Conservation (phyloP, 2,329 filamentous ascomycete species). For the Trichoderma sp. region DNA sequence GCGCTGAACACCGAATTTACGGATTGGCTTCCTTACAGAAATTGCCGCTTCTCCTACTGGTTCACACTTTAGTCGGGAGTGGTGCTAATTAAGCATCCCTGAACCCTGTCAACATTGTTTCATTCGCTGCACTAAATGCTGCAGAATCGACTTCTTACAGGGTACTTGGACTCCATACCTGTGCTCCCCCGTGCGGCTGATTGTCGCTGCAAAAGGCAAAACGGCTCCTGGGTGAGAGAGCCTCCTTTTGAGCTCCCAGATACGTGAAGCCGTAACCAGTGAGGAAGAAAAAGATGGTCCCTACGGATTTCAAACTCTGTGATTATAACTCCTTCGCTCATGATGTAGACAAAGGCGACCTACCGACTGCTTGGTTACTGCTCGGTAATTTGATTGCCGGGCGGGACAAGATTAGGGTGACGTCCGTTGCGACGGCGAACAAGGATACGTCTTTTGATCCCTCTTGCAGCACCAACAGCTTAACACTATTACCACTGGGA, state of each 20-base stretch:
- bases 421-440: slow-evolving; percentile 10
- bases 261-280: not conserved
- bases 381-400: not conserved
- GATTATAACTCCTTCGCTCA: not conserved
- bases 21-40: not conserved
- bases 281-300: not conserved
- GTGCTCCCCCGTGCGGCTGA: not conserved
- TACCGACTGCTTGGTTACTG: not conserved
- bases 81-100: slow-evolving; percentile 13
- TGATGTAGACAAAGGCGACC: not conserved
- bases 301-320: not conserved
- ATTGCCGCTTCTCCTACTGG: not conserved
- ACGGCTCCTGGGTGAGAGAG: not conserved
- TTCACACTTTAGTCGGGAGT: not conserved
- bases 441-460: not conserved
- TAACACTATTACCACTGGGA: not conserved
- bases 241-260: not conserved
- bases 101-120: slow-evolving; percentile 9
- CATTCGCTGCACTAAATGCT: not conserved
- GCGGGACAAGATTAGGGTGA: slow-evolving; percentile 6
- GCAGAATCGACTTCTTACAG: not conserved
- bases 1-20: not conserved
- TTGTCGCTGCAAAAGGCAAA: not conserved
- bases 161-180: not conserved
- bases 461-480: not conserved